These are phyloP conservation scores for Hypoxylon sp. DNA, from an alignment of 2,329 filamentous ascomycete species.

Conservation along the genomic window DNA sequence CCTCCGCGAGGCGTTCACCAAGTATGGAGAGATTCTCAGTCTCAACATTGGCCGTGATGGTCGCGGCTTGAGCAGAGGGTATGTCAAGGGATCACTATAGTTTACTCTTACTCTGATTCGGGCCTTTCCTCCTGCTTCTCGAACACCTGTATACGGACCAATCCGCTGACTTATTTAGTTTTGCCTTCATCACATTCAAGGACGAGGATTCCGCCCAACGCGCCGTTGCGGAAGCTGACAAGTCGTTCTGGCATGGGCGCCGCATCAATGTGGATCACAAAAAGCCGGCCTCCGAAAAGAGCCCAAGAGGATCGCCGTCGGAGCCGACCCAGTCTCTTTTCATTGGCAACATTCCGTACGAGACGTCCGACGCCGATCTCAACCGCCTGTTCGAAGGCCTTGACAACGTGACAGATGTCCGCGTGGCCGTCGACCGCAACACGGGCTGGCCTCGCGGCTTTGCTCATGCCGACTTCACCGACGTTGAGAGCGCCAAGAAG, in stretches of 20 bases:
- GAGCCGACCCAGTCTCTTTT: constrained; percentile 76
- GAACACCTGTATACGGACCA: not conserved
- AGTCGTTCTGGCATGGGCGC: constrained; percentile 54
- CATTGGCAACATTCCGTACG: constrained; percentile 87
- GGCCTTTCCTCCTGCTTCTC: not conserved
- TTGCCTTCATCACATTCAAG: constrained; percentile 49
- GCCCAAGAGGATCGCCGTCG: not conserved
- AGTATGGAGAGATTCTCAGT: constrained; percentile 51
- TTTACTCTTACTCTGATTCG: not conserved
- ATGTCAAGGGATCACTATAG: constrained; percentile 34
- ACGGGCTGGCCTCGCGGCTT: constrained; percentile 87
- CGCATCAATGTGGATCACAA: constrained; percentile 48
- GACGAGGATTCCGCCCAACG: constrained; percentile 32
- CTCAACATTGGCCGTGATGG: constrained; percentile 47
- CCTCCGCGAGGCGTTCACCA: constrained; percentile 68
- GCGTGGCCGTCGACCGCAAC: constrained; percentile 84
- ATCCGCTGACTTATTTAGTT: constrained; percentile 45
- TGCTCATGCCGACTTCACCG: constrained; percentile 83
- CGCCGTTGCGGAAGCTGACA: constrained; percentile 47
- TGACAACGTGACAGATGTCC: constrained; percentile 77
- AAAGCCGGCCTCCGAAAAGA: constrained; percentile 2
- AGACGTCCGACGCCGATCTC: constrained; percentile 85
- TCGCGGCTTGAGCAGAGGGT: constrained; percentile 52
- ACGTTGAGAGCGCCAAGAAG: constrained; percentile 72
- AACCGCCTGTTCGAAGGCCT: constrained; percentile 81